Percentiles rank a stretch among this genome's conserved stretches.
phyloP scores from a whole-genome alignment of 1,284 basidiomycete species.

The Porogramme epimiltina region DNA sequence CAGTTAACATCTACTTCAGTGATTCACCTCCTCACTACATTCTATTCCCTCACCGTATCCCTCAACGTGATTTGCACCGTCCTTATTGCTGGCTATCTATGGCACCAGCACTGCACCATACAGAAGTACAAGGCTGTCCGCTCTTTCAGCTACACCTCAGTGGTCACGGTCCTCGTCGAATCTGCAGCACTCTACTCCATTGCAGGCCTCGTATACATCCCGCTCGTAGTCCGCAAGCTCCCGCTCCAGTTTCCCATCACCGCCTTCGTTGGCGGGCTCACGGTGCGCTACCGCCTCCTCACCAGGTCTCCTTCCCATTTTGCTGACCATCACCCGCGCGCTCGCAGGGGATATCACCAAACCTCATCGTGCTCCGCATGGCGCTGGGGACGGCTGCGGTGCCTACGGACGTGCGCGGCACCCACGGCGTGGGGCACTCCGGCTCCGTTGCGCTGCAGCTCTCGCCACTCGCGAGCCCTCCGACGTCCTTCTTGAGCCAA shows the following conservation, averaged over 20 bases:
- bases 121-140: neutral
- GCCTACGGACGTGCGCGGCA: too few relatives aligned
- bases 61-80: conserved; percentile 3
- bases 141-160: neutral
- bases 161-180: neutral
- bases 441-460: too few relatives aligned
- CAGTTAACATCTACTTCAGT: neutral
- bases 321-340: neutral
- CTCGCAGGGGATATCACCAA: neutral
- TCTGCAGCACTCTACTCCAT: conserved; percentile 1
- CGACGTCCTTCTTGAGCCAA: too few relatives aligned
- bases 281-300: neutral
- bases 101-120: neutral
- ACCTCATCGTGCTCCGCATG: conserved; percentile 4
- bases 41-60: conserved; percentile 1
- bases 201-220: neutral
- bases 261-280: neutral
- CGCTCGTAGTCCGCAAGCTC: neutral
- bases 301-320: neutral
- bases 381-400: neutral
- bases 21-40: neutral
- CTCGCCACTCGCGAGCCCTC: too few relatives aligned
- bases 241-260: neutral
- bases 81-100: neutral
- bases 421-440: too few relatives aligned